These are phyloP conservation scores for Ajuga reptans DNA, from an alignment of 305 asterid species.

Conservation along the genomic window DNA sequence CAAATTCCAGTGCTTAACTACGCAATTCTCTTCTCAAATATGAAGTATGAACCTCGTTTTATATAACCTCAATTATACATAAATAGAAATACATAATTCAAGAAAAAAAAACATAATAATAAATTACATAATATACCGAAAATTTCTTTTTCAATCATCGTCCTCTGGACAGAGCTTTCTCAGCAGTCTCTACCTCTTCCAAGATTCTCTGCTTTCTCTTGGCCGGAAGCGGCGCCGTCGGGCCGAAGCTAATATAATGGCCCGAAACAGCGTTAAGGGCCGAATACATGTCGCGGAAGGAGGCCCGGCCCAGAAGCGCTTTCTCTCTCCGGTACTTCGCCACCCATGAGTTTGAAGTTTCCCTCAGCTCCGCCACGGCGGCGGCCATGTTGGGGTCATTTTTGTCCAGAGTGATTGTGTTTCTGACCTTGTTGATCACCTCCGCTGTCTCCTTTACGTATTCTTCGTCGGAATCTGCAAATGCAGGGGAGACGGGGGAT, in stretches of 20 bases:
- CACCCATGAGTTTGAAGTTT: slow-evolving; percentile 78
- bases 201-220: slow-evolving; percentile 81
- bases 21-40: not conserved
- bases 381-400: slow-evolving; percentile 55
- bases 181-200: slow-evolving; percentile 91
- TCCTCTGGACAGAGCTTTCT: slow-evolving; percentile 76
- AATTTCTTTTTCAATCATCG: slow-evolving; percentile 30
- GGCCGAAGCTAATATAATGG: slow-evolving; percentile 86
- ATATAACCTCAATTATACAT: not conserved
- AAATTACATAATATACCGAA: slow-evolving; percentile 24
- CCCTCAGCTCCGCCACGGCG: slow-evolving; percentile 71
- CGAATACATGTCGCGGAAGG: slow-evolving; percentile 81
- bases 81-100: not conserved
- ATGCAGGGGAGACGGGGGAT: slow-evolving; percentile 31
- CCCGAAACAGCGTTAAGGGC: slow-evolving; percentile 94
- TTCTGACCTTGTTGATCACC: slow-evolving; percentile 63
- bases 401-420: slow-evolving; percentile 52
- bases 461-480: slow-evolving; percentile 64
- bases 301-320: slow-evolving; percentile 54
- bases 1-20: too few species aligned
- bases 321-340: slow-evolving; percentile 90
- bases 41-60: not conserved
- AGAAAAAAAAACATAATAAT: too few species aligned
- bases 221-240: slow-evolving; percentile 80
- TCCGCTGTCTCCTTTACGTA: slow-evolving; percentile 63